Evolutionary conservation across 225 moss, liverwort and hornwort genomes (phyloP), one percentile per base, ranked within the genome.

Genomic region (Physcomitrellopsis africana): DNA sequence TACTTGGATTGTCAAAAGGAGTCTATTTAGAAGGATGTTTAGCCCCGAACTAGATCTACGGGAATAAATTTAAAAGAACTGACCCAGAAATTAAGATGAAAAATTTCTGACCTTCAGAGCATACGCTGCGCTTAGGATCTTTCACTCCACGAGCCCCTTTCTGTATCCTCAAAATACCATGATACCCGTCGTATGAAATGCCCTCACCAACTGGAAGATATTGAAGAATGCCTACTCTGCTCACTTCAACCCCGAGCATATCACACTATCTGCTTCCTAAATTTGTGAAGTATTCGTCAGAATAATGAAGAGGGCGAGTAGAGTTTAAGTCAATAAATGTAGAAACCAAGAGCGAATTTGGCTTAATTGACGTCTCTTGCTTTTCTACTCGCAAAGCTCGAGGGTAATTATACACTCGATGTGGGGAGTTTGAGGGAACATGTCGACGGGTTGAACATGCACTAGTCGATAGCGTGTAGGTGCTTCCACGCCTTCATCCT

Each of bases 391-490:
- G 54, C 74, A 77, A 52, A 92, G 91, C 72, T 90, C 85, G 11
- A 99, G 81, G 42, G 89, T 90, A 70, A 74, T 80, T 27, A 99
- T 86, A 57, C 93, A 99, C 72, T 99, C 99, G 20, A 93, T 89
- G 72, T 99, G 95, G 68, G 95, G 95, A 11, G 99, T 99, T 69
- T 99, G 95, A 58, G 99, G 99, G 82, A 99, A 95, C 99, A 99
- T 99, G 73, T 99, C 95, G 17, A 95, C 89, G 24, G 99, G 99
- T 73, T 93, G 87, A 13, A 90, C 95, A 70, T 89, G 87, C 70
- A 80, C 61, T 44, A 99, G 81, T 37, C 70, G 79, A 77, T 99
- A 99, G 51, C 79, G 77, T 45, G 77, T 77, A 65, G 82, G 76
- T 53, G 47, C n/a, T 67, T 83, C 85, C 68, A 67, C 67, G 61